Evolutionary conservation across 805 yeast species (phyloP).

Genomic region (Metschnikowia gelsemii): DNA sequence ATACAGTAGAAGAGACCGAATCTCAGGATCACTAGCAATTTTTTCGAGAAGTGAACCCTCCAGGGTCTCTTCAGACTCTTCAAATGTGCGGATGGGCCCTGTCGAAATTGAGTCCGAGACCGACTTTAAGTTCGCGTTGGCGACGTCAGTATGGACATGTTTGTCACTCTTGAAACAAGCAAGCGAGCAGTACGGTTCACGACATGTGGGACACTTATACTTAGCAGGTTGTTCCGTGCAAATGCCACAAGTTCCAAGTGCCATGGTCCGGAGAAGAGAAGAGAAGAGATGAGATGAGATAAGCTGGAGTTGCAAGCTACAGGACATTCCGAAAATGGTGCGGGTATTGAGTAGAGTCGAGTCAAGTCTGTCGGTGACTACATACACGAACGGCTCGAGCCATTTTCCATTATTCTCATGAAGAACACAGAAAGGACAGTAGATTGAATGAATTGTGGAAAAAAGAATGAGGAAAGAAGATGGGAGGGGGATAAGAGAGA

Average conservation of each 20-base stretch:
- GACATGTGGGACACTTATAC: constrained; percentile 60
- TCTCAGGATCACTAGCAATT: constrained; percentile 40
- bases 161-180: constrained; percentile 53
- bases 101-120: background rate
- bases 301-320: no score
- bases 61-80: background rate
- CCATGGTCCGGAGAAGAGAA: constrained; percentile 8
- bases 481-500: background rate
- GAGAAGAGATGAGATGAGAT: constrained; percentile 2
- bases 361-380: no score
- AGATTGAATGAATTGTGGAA: background rate
- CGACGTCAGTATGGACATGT: constrained; percentile 28
- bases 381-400: no score
- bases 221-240: constrained; percentile 40
- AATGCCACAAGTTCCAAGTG: constrained; percentile 35
- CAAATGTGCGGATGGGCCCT: no score
- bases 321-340: no score
- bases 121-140: background rate
- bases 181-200: constrained; percentile 52
- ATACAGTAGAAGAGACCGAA: constrained; percentile 47
- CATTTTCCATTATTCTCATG: no score
- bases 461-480: no score
- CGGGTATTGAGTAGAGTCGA: no score
- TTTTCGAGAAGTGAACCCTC: constrained; percentile 7
- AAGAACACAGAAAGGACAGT: no score